Evolutionary conservation across 1,139 yeast genomes (phyloP), one percentile per base, ranked within the genome.

Genomic region (Protomyces lactucae-debilis): DNA sequence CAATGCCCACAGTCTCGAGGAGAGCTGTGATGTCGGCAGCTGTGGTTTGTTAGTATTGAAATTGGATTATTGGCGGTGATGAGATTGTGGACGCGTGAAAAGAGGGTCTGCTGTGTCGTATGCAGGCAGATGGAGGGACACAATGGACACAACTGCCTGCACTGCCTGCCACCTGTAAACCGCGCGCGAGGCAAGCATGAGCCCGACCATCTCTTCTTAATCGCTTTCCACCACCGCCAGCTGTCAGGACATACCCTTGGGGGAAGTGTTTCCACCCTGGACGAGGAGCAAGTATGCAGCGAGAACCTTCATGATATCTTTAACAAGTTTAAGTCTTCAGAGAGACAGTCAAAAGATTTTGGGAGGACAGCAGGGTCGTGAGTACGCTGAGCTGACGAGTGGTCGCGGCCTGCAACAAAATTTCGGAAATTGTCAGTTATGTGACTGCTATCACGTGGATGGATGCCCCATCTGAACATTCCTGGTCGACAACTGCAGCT

Each of bases 1-100:
- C 99, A 76, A 88, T 85, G 79, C 97, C 96, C 77, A 93, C 97
- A 70, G 98, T 82, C 79, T 90, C 87, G 77, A 93, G 85, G 76
- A 93, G 89, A 71, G 86, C 73, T 82, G 87, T 87, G 86, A 92
- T 83, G 82, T 91, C 96, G 37, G 63, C 53, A 14, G 63, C 63
- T 59, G 43, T 21, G 3, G 56, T 10, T 9, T 52, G 25, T 52
- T 35, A 23, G 40, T 5, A 2, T 35, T 6, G 16, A n/a, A 45
- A 2, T n/a, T 12, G n/a, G 18, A 32, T 12, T 14, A 37, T 18
- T 23, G 32, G 52, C n/a, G 40, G 39, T 28, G 8, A 28, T 5
- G 32, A 5, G 32, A 28, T 28, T 28, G 32, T 28, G 8, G 32
- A 28, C 32, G 32, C 32, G 32, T 28, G 5, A 28, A 6, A 6